Conservation (phyloP, 805 yeast species). For the Zygoascus bituminiphila region DNA sequence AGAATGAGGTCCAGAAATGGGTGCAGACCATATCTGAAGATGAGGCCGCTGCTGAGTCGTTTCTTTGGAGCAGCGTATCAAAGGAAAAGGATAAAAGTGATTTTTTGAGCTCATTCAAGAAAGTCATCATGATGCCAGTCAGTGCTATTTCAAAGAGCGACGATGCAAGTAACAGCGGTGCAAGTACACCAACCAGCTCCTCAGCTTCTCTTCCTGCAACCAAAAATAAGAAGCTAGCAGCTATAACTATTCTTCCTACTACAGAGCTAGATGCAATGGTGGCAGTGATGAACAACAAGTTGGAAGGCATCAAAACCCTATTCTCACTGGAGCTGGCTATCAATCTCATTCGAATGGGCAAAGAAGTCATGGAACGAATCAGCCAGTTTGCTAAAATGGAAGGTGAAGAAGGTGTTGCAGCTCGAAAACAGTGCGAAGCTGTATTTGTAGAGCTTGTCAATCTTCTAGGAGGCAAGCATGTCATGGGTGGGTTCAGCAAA, state of each 20-base stretch:
- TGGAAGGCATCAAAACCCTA: slow-evolving; percentile 65
- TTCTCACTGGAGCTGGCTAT: slow-evolving; percentile 77
- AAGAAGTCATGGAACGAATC: slow-evolving; percentile 52
- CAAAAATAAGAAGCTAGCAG: slow-evolving; percentile 1
- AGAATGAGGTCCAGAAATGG: slow-evolving; percentile 26
- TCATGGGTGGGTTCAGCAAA: slow-evolving; percentile 75
- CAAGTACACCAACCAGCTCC: slow-evolving; percentile 3
- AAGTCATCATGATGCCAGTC: slow-evolving; percentile 36
- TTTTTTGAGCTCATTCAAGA: slow-evolving; percentile 43
- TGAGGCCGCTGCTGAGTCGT: slow-evolving; percentile 42
- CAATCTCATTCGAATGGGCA: slow-evolving; percentile 60
- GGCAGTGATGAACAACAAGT: slow-evolving; percentile 64
- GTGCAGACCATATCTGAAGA: slow-evolving; percentile 30
- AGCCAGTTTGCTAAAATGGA: slow-evolving; percentile 35
- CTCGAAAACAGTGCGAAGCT: slow-evolving; percentile 44
- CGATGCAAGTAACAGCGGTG: neutral
- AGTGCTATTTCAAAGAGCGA: slow-evolving; percentile 13
- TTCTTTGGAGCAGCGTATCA: slow-evolving; percentile 41
- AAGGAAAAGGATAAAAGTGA: slow-evolving; percentile 39
- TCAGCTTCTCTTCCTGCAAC: slow-evolving; percentile 5
- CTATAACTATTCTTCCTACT: slow-evolving; percentile 28
- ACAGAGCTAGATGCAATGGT: slow-evolving; percentile 75
- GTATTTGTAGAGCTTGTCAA: slow-evolving; percentile 61
- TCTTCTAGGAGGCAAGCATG: slow-evolving; percentile 60
- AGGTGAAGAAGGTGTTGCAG: slow-evolving; percentile 28